A percentile compares a stretch with the other conserved stretches of the same genome.
These are phyloP conservation scores for Bifiguratus adelaidae DNA, from an alignment of 192 early-diverging fungal genomes.

Conservation along the genomic window DNA sequence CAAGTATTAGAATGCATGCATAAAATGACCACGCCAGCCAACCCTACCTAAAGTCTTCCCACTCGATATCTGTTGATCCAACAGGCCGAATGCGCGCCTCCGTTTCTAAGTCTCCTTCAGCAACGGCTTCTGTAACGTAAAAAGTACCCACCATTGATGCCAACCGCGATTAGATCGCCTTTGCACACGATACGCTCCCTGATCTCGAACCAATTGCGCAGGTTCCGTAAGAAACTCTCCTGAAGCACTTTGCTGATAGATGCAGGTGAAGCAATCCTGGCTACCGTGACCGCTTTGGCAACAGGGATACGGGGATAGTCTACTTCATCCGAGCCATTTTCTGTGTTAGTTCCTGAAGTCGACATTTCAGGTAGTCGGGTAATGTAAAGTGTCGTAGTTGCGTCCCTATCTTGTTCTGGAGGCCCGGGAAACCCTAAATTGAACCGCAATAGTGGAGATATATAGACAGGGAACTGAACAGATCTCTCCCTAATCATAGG, in stretches of 20 bases:
- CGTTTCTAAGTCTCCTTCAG: neutral
- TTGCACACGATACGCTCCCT: slow-evolving; percentile 51
- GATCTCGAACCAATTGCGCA: slow-evolving; percentile 57
- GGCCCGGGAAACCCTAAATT: slow-evolving; percentile 39
- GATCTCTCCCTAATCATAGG: no score
- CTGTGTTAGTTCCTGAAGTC: no score
- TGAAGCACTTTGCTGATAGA: slow-evolving; percentile 50
- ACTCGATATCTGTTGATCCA: slow-evolving; percentile 19
- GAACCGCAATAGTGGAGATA: slow-evolving; percentile 43
- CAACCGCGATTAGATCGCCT: slow-evolving; percentile 54
- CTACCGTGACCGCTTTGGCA: slow-evolving; percentile 47
- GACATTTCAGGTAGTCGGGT: slow-evolving; percentile 9
- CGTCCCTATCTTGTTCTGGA: slow-evolving; percentile 3
- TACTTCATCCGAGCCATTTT: neutral
- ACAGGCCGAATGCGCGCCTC: slow-evolving; percentile 18
- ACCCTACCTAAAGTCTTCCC: slow-evolving; percentile 16
- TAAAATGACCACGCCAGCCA: neutral
- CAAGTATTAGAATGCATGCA: neutral
- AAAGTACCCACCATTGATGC: slow-evolving; percentile 40
- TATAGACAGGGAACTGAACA: slow-evolving; percentile 25
- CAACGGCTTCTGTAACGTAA: neutral
- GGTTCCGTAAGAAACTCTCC: slow-evolving; percentile 35
- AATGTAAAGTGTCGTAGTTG: slow-evolving; percentile 5
- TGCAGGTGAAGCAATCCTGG: slow-evolving; percentile 52
- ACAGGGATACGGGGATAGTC: slow-evolving; percentile 19